A percentile compares a stretch with the other conserved stretches of the same genome.
phyloP scores from a whole-genome alignment of 768 basidiomycete genomes.

The Coprinopsis marcescibilis region DNA sequence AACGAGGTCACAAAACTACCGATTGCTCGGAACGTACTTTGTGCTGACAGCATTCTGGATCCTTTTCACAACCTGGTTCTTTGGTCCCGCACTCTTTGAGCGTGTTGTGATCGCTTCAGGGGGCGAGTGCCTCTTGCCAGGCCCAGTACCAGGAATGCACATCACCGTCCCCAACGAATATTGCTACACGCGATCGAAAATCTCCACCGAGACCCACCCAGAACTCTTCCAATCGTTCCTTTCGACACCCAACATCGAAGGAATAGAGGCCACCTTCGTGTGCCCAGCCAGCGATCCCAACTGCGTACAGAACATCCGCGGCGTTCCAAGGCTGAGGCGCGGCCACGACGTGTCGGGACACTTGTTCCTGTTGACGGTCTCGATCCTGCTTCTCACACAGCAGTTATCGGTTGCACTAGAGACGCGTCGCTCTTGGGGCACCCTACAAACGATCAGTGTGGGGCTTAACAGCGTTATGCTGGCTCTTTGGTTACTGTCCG shows the following conservation, averaged over 20 bases:
- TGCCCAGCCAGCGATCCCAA: neutral
- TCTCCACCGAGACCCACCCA: conserved; percentile 62
- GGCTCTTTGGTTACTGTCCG: conserved; percentile 65
- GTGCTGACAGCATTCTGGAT: conserved; percentile 65
- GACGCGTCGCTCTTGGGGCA: conserved; percentile 29
- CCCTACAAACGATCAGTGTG: conserved; percentile 44
- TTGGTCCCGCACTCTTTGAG: conserved; percentile 73
- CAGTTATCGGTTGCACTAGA: conserved; percentile 59
- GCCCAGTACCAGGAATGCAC: conserved; percentile 52
- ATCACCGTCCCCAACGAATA: conserved; percentile 50
- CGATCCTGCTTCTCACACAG: conserved; percentile 70
- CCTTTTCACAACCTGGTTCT: conserved; percentile 80
- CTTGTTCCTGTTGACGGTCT: conserved; percentile 81
- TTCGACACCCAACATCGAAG: conserved; percentile 17
- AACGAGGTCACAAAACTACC: conserved; percentile 14
- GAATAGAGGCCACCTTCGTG: conserved; percentile 19
- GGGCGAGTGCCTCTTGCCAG: conserved; percentile 65
- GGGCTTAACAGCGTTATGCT: conserved; percentile 42
- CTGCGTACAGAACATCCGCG: conserved; percentile 9
- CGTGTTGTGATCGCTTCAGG: conserved; percentile 62
- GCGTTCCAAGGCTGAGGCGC: conserved; percentile 55
- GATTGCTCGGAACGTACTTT: conserved; percentile 48
- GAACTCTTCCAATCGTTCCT: conserved; percentile 45
- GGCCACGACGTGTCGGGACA: conserved; percentile 96
- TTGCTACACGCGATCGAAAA: conserved; percentile 44